phyloP scores from a whole-genome alignment of 1,139 yeast genomes.

The Kurtzmaniella quercitrusa region DNA sequence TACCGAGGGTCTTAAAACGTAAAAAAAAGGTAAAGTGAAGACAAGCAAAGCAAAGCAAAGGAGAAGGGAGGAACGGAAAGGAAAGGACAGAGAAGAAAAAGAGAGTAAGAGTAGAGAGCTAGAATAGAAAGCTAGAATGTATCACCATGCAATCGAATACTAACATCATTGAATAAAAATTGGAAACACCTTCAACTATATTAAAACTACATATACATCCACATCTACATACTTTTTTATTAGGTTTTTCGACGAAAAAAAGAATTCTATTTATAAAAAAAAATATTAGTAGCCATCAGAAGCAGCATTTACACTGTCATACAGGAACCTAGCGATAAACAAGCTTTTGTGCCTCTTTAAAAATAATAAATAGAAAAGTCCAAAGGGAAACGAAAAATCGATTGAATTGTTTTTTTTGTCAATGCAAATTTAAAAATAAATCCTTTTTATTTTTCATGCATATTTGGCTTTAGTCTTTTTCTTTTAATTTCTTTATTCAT shows the following conservation, averaged over 20 bases:
- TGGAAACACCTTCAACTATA: no score
- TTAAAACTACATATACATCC: no score
- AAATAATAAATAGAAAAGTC: not conserved
- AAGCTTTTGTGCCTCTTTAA: not conserved
- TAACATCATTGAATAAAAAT: no score
- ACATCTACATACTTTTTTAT: no score
- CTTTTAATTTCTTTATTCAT: not conserved
- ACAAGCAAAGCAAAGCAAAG: no score
- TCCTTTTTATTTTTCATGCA: slow-evolving; percentile 1
- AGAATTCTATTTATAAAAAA: not conserved
- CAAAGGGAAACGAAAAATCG: not conserved
- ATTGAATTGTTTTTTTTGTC: not conserved
- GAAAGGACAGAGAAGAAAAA: no score
- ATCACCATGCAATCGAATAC: no score
- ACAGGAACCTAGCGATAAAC: not conserved
- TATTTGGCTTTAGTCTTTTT: slow-evolving; percentile 2
- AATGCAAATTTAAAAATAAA: not conserved
- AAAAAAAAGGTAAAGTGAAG: no score
- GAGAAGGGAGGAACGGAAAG: no score
- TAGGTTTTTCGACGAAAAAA: not conserved
- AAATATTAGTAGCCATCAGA: not conserved
- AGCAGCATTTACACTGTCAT: not conserved
- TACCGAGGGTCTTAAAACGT: no score
- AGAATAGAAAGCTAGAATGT: no score
- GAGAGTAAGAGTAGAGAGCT: no score